Evolutionary conservation across 2,329 filamentous ascomycete species (phyloP).

Genomic region (Fusarium anguioides): DNA sequence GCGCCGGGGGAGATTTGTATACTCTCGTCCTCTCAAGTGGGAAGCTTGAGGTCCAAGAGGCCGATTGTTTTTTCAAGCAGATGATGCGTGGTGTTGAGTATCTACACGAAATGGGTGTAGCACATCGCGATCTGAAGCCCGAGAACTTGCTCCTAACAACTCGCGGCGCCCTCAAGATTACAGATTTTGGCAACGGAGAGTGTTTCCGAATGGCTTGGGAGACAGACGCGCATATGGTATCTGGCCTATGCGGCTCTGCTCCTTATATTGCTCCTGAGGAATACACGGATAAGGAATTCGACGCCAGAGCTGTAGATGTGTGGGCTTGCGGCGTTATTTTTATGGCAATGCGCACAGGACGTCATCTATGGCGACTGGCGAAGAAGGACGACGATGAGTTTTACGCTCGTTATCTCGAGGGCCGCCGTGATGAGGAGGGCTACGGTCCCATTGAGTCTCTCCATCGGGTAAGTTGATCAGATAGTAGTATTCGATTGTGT

Average conservation of each 20-base stretch:
- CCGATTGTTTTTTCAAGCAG: slow-evolving; percentile 99
- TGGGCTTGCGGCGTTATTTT: slow-evolving; percentile 99
- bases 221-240: slow-evolving; percentile 97
- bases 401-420: slow-evolving; percentile 92
- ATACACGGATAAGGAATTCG: slow-evolving; percentile 94
- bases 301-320: slow-evolving; percentile 95
- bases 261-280: slow-evolving; percentile 98
- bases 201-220: slow-evolving; percentile 99
- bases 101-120: slow-evolving; percentile 99
- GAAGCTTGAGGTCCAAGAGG: slow-evolving; percentile 91
- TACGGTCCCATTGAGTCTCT: slow-evolving; percentile 97
- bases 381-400: slow-evolving; percentile 98
- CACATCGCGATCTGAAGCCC: slow-evolving; percentile 95
- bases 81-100: slow-evolving; percentile 99
- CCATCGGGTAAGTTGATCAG: slow-evolving; percentile 79
- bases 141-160: slow-evolving; percentile 96
- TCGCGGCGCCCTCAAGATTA: slow-evolving; percentile 94
- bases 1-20: slow-evolving; percentile 94
- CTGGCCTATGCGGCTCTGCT: slow-evolving; percentile 93
- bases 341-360: slow-evolving; percentile 98
- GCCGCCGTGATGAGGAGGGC: slow-evolving; percentile 91
- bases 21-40: slow-evolving; percentile 90
- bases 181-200: slow-evolving; percentile 98
- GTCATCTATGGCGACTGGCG: slow-evolving; percentile 96
- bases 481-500: background rate